Percentiles rank a stretch among this genome's conserved stretches.
These are phyloP conservation scores for Malassezia dermatis DNA, from an alignment of 1,284 basidiomycete species.

Conservation along the genomic window DNA sequence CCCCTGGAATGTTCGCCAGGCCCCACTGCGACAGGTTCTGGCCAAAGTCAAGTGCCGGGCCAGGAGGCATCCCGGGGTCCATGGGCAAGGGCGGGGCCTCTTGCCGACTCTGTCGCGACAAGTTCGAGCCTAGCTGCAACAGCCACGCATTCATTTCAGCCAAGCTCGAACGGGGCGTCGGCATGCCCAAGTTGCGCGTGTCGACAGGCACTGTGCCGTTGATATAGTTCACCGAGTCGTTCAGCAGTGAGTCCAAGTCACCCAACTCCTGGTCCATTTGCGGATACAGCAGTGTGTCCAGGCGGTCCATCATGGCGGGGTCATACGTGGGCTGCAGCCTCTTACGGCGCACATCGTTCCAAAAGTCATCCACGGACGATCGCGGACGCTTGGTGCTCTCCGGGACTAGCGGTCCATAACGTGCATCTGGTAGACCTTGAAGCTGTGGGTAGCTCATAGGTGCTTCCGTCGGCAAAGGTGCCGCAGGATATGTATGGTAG, in stretches of 20 bases:
- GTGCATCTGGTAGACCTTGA: background rate
- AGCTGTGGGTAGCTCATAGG: background rate
- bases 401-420: background rate
- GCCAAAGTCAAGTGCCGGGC: slow-evolving; percentile 22
- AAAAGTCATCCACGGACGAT: slow-evolving; percentile 35
- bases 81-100: background rate
- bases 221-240: slow-evolving; percentile 8
- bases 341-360: slow-evolving; percentile 36
- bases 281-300: slow-evolving; percentile 18
- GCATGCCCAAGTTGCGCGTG: background rate
- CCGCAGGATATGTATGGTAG: background rate
- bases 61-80: background rate
- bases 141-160: slow-evolving; percentile 46
- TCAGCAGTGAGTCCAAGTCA: slow-evolving; percentile 7
- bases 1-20: slow-evolving; percentile 36
- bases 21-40: slow-evolving; percentile 27
- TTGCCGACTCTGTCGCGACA: slow-evolving; percentile 9
- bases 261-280: background rate
- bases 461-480: background rate
- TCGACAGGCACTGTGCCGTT: background rate
- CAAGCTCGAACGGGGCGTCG: slow-evolving; percentile 9
- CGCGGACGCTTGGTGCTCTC: slow-evolving; percentile 29
- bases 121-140: slow-evolving; percentile 43
- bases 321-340: slow-evolving; percentile 40
- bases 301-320: slow-evolving; percentile 35